Percentiles rank a stretch among this genome's conserved stretches.
These are phyloP conservation scores for Annulohypoxylon nitens DNA, from an alignment of 495 filamentous ascomycete genomes.

Conservation along the genomic window DNA sequence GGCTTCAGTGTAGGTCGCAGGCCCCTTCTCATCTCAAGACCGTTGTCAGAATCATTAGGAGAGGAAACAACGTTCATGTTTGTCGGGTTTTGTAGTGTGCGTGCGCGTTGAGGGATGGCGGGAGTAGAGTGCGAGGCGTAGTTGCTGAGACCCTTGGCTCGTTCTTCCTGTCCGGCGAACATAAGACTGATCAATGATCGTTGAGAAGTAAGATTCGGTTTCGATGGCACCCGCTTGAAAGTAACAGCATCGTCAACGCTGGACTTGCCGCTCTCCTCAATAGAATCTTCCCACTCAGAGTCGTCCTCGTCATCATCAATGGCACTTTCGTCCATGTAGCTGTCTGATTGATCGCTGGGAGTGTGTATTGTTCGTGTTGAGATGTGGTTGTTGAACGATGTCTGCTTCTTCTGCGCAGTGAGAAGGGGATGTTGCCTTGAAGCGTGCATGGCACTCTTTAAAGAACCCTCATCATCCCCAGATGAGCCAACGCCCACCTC, in stretches of 20 bases:
- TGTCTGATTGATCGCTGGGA: slow-evolving; percentile 77
- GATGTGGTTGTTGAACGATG: slow-evolving; percentile 87
- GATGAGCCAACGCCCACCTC: slow-evolving; percentile 81
- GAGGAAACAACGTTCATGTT: slow-evolving; percentile 79
- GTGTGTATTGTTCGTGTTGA: slow-evolving; percentile 73
- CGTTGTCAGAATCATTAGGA: slow-evolving; percentile 74
- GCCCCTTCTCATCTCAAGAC: slow-evolving; percentile 73
- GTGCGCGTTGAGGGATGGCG: slow-evolving; percentile 78
- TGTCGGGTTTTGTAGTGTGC: slow-evolving; percentile 78
- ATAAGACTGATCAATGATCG: slow-evolving; percentile 91
- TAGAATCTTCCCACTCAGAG: slow-evolving; percentile 91
- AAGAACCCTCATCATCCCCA: slow-evolving; percentile 76
- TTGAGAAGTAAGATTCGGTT: slow-evolving; percentile 84
- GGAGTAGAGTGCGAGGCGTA: slow-evolving; percentile 83
- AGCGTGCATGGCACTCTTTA: slow-evolving; percentile 74
- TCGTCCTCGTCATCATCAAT: slow-evolving; percentile 91
- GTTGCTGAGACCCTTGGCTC: slow-evolving; percentile 74
- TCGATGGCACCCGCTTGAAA: slow-evolving; percentile 92
- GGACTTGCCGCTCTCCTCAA: slow-evolving; percentile 85
- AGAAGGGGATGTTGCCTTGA: slow-evolving; percentile 60
- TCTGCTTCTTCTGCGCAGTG: slow-evolving; percentile 74
- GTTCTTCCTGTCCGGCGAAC: slow-evolving; percentile 79
- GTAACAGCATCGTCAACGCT: slow-evolving; percentile 81
- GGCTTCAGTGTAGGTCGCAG: slow-evolving; percentile 61
- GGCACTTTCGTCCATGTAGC: slow-evolving; percentile 80